Conservation (phyloP, 371 early-diverging fungal species). For the Batkoa obscura region DNA sequence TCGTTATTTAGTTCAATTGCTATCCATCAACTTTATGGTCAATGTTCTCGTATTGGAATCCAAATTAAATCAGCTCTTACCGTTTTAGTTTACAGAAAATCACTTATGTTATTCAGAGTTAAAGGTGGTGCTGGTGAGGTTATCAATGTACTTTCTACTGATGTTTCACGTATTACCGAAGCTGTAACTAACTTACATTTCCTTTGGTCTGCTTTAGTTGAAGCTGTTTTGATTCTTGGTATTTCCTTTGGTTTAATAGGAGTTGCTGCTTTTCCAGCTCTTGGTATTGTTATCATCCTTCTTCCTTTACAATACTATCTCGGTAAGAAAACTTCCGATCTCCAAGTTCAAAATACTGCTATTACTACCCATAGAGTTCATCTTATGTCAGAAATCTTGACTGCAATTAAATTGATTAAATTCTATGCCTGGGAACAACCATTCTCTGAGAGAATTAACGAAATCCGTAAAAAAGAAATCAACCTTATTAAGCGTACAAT, state of each 20-base stretch:
- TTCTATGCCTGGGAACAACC: slow-evolving; percentile 33
- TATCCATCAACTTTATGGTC: slow-evolving; percentile 30
- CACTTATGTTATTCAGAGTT: slow-evolving; percentile 3
- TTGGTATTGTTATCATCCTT: slow-evolving; percentile 17
- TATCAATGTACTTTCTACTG: slow-evolving; percentile 55
- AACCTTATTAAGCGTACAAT: slow-evolving; percentile 16
- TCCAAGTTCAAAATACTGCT: slow-evolving; percentile 16
- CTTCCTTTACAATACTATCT: slow-evolving; percentile 15
- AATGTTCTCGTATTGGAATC: slow-evolving; percentile 29
- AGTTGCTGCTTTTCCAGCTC: slow-evolving; percentile 26
- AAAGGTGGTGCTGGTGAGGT: slow-evolving; percentile 30
- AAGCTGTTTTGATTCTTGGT: slow-evolving; percentile 20
- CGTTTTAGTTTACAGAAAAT: slow-evolving; percentile 37
- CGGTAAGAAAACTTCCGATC: slow-evolving; percentile 11
- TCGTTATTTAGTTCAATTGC: slow-evolving; percentile 20
- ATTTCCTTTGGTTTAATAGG: slow-evolving; percentile 27
- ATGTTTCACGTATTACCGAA: slow-evolving; percentile 29
- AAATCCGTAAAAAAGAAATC: slow-evolving; percentile 35
- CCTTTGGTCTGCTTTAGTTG: slow-evolving; percentile 22
- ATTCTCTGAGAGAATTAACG: slow-evolving; percentile 21
- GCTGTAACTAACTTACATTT: slow-evolving; percentile 22
- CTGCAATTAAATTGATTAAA: slow-evolving; percentile 24
- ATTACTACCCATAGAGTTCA: slow-evolving; percentile 19
- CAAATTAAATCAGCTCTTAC: slow-evolving; percentile 30
- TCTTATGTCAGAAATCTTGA: slow-evolving; percentile 16